A percentile compares a stretch with the other conserved stretches of the same genome.
These are phyloP conservation scores for Aspergillus sp. DNA, from an alignment of 2,329 filamentous ascomycete species.

Conservation along the genomic window DNA sequence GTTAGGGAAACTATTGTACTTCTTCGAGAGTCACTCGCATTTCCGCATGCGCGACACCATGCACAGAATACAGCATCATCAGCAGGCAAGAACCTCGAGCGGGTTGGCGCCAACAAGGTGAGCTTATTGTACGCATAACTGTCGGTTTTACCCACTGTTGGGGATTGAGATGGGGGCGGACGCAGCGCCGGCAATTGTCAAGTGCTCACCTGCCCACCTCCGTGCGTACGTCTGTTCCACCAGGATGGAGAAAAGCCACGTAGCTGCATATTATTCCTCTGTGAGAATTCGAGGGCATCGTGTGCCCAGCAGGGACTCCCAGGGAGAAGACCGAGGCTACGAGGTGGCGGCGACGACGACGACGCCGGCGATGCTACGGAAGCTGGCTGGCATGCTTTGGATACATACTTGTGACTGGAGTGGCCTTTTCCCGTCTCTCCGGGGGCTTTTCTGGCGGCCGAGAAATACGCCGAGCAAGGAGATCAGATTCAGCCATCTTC, in stretches of 20 bases:
- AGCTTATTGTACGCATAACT: conserved; percentile 7
- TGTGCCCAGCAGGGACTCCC: conserved; percentile 18
- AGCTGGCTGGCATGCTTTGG: neutral
- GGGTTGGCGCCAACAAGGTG: conserved; percentile 1
- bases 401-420: neutral
- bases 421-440: neutral
- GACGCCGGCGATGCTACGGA: neutral
- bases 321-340: conserved; percentile 2
- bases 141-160: conserved; percentile 3
- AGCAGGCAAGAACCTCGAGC: conserved; percentile 4
- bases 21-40: neutral
- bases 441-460: neutral
- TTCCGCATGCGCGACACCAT: conserved; percentile 11
- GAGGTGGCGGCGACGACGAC: neutral
- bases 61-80: conserved; percentile 10
- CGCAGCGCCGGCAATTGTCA: conserved; percentile 9
- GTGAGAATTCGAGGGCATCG: conserved; percentile 15
- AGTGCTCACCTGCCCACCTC: conserved; percentile 24
- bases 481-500: conserved; percentile 1
- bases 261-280: conserved; percentile 19
- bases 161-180: neutral
- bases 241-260: conserved; percentile 21
- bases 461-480: conserved; percentile 8
- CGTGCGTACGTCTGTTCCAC: conserved; percentile 23
- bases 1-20: neutral